These are phyloP conservation scores for Verticillium tricorpus DNA, from an alignment of 2,329 filamentous ascomycete species.

Conservation along the genomic window DNA sequence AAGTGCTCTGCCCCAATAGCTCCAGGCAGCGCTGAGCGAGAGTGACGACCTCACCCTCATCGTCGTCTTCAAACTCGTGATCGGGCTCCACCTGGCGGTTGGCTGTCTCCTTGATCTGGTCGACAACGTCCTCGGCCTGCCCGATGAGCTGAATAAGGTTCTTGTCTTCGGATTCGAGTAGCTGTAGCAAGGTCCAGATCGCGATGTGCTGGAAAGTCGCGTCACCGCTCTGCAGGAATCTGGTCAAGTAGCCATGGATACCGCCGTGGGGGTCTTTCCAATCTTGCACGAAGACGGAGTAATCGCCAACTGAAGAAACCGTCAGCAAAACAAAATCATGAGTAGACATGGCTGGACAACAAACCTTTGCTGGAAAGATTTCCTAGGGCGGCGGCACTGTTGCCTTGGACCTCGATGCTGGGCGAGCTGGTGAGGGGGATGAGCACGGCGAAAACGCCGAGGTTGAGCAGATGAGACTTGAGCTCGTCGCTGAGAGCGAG, in stretches of 20 bases:
- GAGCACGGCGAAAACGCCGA: slow-evolving; percentile 93
- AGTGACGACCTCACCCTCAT: slow-evolving; percentile 88
- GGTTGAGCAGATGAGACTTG: slow-evolving; percentile 82
- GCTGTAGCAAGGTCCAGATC: slow-evolving; percentile 93
- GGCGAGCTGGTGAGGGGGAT: slow-evolving; percentile 93
- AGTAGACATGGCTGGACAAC: neutral
- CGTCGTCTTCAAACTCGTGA: slow-evolving; percentile 81
- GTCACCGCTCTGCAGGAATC: slow-evolving; percentile 91
- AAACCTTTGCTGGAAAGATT: slow-evolving; percentile 95
- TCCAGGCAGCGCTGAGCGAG: slow-evolving; percentile 88
- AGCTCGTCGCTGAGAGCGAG: slow-evolving; percentile 92
- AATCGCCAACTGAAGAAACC: slow-evolving; percentile 72
- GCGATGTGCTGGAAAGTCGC: slow-evolving; percentile 98
- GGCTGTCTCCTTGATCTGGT: slow-evolving; percentile 87
- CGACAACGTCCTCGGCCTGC: slow-evolving; percentile 84
- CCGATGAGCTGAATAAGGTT: slow-evolving; percentile 83
- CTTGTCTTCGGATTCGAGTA: slow-evolving; percentile 92
- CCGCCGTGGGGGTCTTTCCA: slow-evolving; percentile 91
- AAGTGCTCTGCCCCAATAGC: slow-evolving; percentile 69
- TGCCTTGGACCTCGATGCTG: slow-evolving; percentile 97
- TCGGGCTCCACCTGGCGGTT: slow-evolving; percentile 86
- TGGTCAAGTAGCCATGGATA: slow-evolving; percentile 89
- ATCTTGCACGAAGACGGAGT: slow-evolving; percentile 90
- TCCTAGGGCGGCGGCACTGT: slow-evolving; percentile 91
- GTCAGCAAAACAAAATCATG: neutral